Percentiles rank a stretch among this genome's conserved stretches.
Conservation (phyloP, 306 rosid species). For the Malus domestica region ASM211411v1 NC_041803.1:34206001-34206500, state of each 20-base stretch:
- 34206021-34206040: conserved; percentile 66
- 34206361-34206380: background rate
- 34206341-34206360: conserved; percentile 3
- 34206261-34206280: conserved; percentile 68
- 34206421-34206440: conserved; percentile 55
- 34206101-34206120: conserved; percentile 36
- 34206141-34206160: conserved; percentile 65
- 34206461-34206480: conserved; percentile 60
- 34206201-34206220: conserved; percentile 82
- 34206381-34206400: background rate
- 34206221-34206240: conserved; percentile 92
- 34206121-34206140: background rate
- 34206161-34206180: conserved; percentile 71
- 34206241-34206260: conserved; percentile 74
- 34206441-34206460: conserved; percentile 43
- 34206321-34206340: conserved; percentile 4
- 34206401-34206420: conserved; percentile 23
- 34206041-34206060: conserved; percentile 67
- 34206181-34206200: conserved; percentile 96
- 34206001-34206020: conserved; percentile 89
- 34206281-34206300: conserved; percentile 58
- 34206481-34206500: conserved; percentile 29
- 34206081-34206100: conserved; percentile 71
- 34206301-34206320: conserved; percentile 8
- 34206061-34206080: conserved; percentile 47